Evolutionary conservation across 2,329 filamentous ascomycete species (phyloP).

Genomic region (Fusarium staphyleae): DNA sequence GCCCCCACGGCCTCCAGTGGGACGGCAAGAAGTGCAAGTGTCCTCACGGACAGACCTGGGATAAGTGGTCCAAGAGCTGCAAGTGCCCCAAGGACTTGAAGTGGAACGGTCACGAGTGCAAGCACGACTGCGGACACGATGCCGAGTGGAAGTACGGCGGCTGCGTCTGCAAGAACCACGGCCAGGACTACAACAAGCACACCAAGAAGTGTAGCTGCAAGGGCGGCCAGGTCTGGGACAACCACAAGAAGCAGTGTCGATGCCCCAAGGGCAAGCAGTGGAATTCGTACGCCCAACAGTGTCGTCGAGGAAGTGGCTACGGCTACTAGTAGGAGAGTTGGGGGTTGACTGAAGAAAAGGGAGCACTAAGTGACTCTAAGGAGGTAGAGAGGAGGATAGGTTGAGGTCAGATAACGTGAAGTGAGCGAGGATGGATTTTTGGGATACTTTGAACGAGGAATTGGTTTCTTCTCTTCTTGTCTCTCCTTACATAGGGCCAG

Average conservation of each 20-base stretch:
- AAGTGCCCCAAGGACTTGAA: constrained; percentile 32
- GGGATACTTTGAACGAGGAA: constrained; percentile 12
- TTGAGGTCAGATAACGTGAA: not conserved
- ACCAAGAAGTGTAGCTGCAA: constrained; percentile 29
- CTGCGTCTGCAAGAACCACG: constrained; percentile 34
- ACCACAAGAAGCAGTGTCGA: constrained; percentile 15
- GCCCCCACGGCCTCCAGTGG: not conserved
- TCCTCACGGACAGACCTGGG: not conserved
- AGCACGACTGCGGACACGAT: constrained; percentile 27
- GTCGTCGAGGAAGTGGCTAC: constrained; percentile 7
- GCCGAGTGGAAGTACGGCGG: constrained; percentile 29
- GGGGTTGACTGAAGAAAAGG: not conserved
- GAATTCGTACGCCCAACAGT: not conserved
- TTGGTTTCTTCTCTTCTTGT: constrained; percentile 14
- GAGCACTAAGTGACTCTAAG: not conserved
- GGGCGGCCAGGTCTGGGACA: constrained; percentile 14
- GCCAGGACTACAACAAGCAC: constrained; percentile 25
- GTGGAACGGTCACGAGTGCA: constrained; percentile 29
- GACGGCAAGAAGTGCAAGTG: constrained; percentile 1
- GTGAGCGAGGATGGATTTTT: constrained; percentile 6
- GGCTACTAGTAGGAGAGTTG: not conserved
- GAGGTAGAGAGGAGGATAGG: not conserved
- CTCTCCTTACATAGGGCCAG: constrained; percentile 22
- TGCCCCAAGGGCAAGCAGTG: constrained; percentile 21
- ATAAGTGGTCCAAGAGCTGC: constrained; percentile 8